Conservation (phyloP, 441 rosid genomes). For the Erodium texanum region DNA sequence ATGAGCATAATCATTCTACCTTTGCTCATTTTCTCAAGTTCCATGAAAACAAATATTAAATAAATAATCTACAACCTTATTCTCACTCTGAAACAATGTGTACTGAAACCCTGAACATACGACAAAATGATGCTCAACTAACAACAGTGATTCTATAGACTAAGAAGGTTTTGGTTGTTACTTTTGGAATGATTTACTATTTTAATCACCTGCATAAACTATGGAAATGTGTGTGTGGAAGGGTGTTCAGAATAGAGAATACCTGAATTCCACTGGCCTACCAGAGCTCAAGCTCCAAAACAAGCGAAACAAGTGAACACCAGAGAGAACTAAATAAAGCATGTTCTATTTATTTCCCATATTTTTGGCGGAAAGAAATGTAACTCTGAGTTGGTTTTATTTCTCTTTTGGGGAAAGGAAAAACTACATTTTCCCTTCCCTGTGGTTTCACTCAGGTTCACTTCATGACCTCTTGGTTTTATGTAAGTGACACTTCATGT, state of each 20-base stretch:
- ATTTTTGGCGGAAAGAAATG: neutral
- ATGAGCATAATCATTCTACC: neutral
- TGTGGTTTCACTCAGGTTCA: neutral
- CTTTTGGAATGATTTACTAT: neutral
- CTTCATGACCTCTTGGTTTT: neutral
- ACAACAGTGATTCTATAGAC: neutral
- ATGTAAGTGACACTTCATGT: neutral
- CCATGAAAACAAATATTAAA: neutral
- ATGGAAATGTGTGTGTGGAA: neutral
- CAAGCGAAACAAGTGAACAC: neutral
- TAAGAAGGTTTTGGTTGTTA: neutral
- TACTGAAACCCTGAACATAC: neutral
- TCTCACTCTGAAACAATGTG: neutral
- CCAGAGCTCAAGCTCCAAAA: constrained; percentile 1
- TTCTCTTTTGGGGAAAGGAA: neutral
- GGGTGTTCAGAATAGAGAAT: neutral
- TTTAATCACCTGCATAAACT: neutral
- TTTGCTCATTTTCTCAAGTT: neutral
- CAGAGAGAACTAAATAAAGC: neutral
- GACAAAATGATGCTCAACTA: neutral
- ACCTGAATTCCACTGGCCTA: neutral
- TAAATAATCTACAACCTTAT: too few relatives aligned
- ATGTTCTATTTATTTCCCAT: constrained; percentile 1
- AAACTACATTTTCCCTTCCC: neutral
- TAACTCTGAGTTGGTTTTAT: neutral